A percentile compares a stretch with the other conserved stretches of the same genome.
Evolutionary conservation across 305 asterid genomes (phyloP).

Genomic region (Withania somnifera): DNA sequence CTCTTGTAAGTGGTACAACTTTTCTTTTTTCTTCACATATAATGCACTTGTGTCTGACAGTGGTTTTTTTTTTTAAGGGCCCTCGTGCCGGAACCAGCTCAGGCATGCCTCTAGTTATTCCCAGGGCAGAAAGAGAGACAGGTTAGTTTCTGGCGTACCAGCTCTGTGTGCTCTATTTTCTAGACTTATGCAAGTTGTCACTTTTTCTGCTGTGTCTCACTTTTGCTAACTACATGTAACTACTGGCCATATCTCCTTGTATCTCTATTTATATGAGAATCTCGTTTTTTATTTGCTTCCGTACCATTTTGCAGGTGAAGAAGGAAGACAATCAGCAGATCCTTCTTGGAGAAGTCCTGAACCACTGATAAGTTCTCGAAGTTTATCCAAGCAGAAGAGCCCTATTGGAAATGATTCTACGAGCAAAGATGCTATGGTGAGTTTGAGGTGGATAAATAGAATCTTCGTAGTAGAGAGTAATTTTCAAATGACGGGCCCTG

Average conservation of each 20-base stretch:
- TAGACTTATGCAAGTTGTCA: neutral
- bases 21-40: neutral
- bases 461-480: neutral
- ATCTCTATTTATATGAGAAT: neutral
- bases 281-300: neutral
- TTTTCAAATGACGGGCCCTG: neutral
- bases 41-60: neutral
- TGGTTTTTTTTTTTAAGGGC: constrained; percentile 35
- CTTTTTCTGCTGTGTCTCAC: neutral
- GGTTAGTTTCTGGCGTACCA: constrained; percentile 25
- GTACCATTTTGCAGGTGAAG: constrained; percentile 44
- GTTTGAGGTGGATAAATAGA: constrained; percentile 11
- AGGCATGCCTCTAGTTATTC: constrained; percentile 80
- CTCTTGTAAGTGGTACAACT: constrained; percentile 41
- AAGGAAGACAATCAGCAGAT: constrained; percentile 54
- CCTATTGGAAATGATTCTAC: constrained; percentile 67
- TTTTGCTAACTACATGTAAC: neutral
- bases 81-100: constrained; percentile 76
- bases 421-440: constrained; percentile 84
- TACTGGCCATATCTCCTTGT: neutral
- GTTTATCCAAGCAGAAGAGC: constrained; percentile 54
- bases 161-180: neutral
- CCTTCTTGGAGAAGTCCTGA: constrained; percentile 60
- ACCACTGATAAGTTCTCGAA: constrained; percentile 39
- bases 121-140: constrained; percentile 51